Percentiles rank a stretch among this genome's conserved stretches.
Conservation (phyloP, 1,284 basidiomycete genomes). For the Cutaneotrichosporon cutaneum region DNA sequence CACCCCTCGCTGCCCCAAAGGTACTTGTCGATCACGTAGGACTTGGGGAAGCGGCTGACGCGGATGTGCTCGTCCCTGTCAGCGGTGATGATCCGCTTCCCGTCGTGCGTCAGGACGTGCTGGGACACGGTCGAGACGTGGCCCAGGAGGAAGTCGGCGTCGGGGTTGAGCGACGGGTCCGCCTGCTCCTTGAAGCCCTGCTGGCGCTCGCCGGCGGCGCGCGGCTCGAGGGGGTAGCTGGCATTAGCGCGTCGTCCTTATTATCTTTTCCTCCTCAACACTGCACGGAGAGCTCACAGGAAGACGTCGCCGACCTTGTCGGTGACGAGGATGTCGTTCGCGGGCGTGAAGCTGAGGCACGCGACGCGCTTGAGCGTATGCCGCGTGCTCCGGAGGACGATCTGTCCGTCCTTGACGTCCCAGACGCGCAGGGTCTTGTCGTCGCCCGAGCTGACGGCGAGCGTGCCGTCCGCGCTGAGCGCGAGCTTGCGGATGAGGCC, state of each 20-base stretch:
- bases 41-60: constrained; percentile 81
- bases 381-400: constrained; percentile 14
- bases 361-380: constrained; percentile 32
- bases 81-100: constrained; percentile 74
- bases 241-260: constrained; percentile 3
- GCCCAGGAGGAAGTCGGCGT: constrained; percentile 51
- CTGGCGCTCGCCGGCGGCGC: constrained; percentile 55
- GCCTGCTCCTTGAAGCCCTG: constrained; percentile 61
- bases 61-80: constrained; percentile 92
- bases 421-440: constrained; percentile 78
- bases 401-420: constrained; percentile 53
- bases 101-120: constrained; percentile 66
- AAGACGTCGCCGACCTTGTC: constrained; percentile 51
- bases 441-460: constrained; percentile 68
- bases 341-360: constrained; percentile 28
- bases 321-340: constrained; percentile 36
- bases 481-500: constrained; percentile 63
- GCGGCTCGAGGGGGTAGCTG: constrained; percentile 57
- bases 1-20: constrained; percentile 80
- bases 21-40: constrained; percentile 77
- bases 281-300: constrained; percentile 32
- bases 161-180: constrained; percentile 62
- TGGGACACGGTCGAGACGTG: constrained; percentile 80
- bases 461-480: constrained; percentile 56
- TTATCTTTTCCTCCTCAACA: no score